These are phyloP conservation scores for Niveomyces coronatus DNA, from an alignment of 2,329 filamentous ascomycete species.

Conservation along the genomic window DNA sequence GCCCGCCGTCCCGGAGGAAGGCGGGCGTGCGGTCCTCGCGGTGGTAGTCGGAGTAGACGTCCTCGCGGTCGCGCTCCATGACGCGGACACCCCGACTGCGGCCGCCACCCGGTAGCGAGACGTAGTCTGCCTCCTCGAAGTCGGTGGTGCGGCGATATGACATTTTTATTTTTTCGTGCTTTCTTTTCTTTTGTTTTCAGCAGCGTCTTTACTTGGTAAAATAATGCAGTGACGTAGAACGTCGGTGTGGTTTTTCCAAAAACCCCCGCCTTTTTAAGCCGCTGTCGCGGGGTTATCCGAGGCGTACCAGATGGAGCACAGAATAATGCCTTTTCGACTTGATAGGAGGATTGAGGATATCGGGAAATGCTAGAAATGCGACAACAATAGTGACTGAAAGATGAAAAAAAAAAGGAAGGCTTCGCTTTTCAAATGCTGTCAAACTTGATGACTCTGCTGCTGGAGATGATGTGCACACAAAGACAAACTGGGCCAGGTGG, in stretches of 20 bases:
- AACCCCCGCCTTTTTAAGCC: slow-evolving; percentile 1
- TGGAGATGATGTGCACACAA: too few relatives aligned
- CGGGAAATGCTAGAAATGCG: too few relatives aligned
- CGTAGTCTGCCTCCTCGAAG: slow-evolving; percentile 26
- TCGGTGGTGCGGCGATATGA: slow-evolving; percentile 12
- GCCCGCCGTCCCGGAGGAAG: slow-evolving; percentile 41
- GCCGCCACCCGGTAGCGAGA: slow-evolving; percentile 1
- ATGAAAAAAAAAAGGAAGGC: not conserved
- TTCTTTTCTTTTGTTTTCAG: not conserved
- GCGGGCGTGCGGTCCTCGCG: slow-evolving; percentile 32
- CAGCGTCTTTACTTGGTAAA: not conserved
- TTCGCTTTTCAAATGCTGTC: not conserved
- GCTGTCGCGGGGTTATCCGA: slow-evolving; percentile 6
- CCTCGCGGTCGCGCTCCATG: slow-evolving; percentile 33
- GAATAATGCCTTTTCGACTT: too few relatives aligned
- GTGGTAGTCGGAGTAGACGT: slow-evolving; percentile 14
- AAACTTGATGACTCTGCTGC: too few relatives aligned
- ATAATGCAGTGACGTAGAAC: slow-evolving; percentile 2
- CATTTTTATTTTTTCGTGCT: not conserved
- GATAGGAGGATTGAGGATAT: too few relatives aligned
- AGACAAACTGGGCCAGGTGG: too few relatives aligned
- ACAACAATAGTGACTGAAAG: too few relatives aligned
- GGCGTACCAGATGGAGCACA: too few relatives aligned
- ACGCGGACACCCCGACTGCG: slow-evolving; percentile 27
- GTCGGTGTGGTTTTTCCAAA: slow-evolving; percentile 3